Evolutionary conservation across 768 basidiomycete genomes (phyloP).

Genomic region (Boletus fagicola): DNA sequence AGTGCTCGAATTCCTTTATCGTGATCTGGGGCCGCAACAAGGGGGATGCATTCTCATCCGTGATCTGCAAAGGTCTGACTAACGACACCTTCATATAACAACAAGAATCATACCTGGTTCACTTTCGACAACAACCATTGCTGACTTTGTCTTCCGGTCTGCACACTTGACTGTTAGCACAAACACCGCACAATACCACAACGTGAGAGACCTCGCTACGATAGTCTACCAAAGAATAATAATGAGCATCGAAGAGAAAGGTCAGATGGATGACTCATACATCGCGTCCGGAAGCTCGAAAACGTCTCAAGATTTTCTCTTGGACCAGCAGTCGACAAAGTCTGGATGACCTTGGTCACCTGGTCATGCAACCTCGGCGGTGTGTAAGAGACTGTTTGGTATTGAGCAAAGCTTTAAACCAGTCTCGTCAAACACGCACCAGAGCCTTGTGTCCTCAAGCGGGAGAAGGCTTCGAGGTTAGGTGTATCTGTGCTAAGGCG

Average conservation of each 20-base stretch:
- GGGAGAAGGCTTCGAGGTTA: slow-evolving; percentile 47
- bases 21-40: slow-evolving; percentile 56
- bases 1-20: slow-evolving; percentile 70
- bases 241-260: slow-evolving; percentile 2
- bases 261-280: slow-evolving; percentile 41
- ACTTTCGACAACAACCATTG: slow-evolving; percentile 72
- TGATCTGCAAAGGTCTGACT: slow-evolving; percentile 47
- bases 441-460: slow-evolving; percentile 36
- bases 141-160: slow-evolving; percentile 79
- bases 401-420: background rate
- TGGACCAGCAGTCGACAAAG: slow-evolving; percentile 64
- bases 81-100: slow-evolving; percentile 3
- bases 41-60: slow-evolving; percentile 55
- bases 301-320: slow-evolving; percentile 63
- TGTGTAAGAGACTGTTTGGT: slow-evolving; percentile 49
- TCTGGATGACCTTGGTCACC: slow-evolving; percentile 60
- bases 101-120: slow-evolving; percentile 44
- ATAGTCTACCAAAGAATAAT: slow-evolving; percentile 49
- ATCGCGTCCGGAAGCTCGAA: slow-evolving; percentile 69
- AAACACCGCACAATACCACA: background rate
- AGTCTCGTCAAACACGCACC: slow-evolving; percentile 32
- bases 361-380: slow-evolving; percentile 59
- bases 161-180: slow-evolving; percentile 14
- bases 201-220: slow-evolving; percentile 61
- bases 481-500: slow-evolving; percentile 70